Evolutionary conservation across 2,329 filamentous ascomycete species (phyloP).

Genomic region (Penicillium psychrosexuale): DNA sequence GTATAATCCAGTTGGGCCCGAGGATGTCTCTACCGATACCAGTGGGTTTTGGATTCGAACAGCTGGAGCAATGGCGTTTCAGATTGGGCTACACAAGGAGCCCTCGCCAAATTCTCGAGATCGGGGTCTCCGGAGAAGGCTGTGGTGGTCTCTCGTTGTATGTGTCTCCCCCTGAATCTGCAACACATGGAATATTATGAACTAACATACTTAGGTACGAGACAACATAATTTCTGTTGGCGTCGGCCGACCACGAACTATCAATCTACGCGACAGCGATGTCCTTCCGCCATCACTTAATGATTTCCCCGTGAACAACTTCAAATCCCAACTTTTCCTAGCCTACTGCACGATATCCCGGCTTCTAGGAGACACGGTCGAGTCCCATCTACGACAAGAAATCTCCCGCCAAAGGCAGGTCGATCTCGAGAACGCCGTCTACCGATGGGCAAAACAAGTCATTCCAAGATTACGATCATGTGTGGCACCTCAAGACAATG

Average conservation of each 20-base stretch:
- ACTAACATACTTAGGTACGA: constrained; percentile 25
- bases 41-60: constrained; percentile 45
- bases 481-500: constrained; percentile 17
- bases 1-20: constrained; percentile 45
- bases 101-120: constrained; percentile 34
- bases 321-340: constrained; percentile 34
- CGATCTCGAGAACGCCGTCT: constrained; percentile 40
- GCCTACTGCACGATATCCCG: constrained; percentile 41
- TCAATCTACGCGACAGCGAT: constrained; percentile 42
- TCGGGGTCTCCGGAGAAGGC: constrained; percentile 37
- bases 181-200: neutral
- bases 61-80: constrained; percentile 43
- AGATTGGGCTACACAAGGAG: constrained; percentile 44
- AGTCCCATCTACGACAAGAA: constrained; percentile 36
- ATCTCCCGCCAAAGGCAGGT: constrained; percentile 31
- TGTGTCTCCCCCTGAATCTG: constrained; percentile 6
- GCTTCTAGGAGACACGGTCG: constrained; percentile 42
- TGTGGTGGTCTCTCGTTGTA: constrained; percentile 48
- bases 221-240: constrained; percentile 44
- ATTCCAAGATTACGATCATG: constrained; percentile 22
- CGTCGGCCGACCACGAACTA: constrained; percentile 41
- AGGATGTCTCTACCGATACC: constrained; percentile 41
- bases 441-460: constrained; percentile 40
- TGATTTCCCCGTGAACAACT: constrained; percentile 35
- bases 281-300: constrained; percentile 36